phyloP scores from a whole-genome alignment of 2,329 filamentous ascomycete species.

The Coniochaeta hoffmannii region DNA sequence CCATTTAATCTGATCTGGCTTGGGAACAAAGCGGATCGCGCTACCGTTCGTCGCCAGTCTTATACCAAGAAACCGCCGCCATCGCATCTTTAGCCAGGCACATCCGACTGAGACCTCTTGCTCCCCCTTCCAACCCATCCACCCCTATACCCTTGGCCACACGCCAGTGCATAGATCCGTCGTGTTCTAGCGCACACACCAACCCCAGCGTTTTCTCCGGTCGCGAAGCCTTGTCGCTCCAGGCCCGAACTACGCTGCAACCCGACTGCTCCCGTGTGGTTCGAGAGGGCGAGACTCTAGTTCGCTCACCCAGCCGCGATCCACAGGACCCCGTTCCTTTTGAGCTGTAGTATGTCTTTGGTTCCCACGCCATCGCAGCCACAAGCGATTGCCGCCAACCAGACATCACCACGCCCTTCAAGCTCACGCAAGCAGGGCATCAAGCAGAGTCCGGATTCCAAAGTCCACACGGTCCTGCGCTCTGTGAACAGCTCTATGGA shows the following conservation, averaged over 20 bases:
- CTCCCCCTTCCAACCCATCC: not conserved
- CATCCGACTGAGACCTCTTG: not conserved
- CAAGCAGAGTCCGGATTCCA: constrained; percentile 2
- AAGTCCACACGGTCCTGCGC: constrained; percentile 1
- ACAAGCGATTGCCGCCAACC: constrained; percentile 11
- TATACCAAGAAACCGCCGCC: constrained; percentile 5
- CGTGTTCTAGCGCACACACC: constrained; percentile 1
- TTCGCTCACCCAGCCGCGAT: not conserved
- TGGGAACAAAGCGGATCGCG: constrained; percentile 15
- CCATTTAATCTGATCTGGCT: constrained; percentile 10
- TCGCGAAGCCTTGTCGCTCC: not conserved
- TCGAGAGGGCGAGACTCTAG: not conserved
- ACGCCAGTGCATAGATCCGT: not conserved
- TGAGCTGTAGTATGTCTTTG: constrained; percentile 14
- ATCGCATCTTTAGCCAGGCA: constrained; percentile 1
- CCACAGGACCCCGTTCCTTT: constrained; percentile 3
- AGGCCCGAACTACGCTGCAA: not conserved
- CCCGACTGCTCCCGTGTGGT: not conserved
- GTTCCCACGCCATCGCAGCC: constrained; percentile 9
- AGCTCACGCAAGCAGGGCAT: constrained; percentile 10
- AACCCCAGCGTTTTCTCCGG: not conserved
- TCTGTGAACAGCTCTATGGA: constrained; percentile 28
- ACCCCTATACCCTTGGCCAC: constrained; percentile 2
- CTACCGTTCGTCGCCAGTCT: constrained; percentile 21
- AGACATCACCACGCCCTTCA: constrained; percentile 9